Conservation (phyloP, 352 stramenopile species). For the Phytophthora cactorum region DNA sequence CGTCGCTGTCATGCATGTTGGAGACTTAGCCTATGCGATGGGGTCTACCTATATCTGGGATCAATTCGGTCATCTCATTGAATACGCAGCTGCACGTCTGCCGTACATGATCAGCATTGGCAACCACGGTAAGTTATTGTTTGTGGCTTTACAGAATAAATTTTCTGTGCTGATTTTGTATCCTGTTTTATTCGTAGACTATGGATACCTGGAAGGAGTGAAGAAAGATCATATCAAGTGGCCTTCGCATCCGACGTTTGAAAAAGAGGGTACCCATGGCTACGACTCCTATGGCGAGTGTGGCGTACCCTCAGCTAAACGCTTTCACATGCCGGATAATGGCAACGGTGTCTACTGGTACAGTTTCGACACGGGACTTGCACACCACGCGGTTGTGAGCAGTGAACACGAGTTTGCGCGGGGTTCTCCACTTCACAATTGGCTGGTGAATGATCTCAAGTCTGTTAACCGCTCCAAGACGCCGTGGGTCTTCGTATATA, state of each 20-base stretch:
- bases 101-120: slow-evolving; percentile 80
- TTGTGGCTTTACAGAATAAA: too few species aligned
- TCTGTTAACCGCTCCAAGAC: slow-evolving; percentile 55
- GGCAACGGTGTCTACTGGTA: slow-evolving; percentile 71
- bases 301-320: slow-evolving; percentile 71
- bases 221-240: slow-evolving; percentile 32
- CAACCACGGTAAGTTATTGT: slow-evolving; percentile 45
- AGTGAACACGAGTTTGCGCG: slow-evolving; percentile 61
- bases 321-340: slow-evolving; percentile 80
- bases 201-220: slow-evolving; percentile 50
- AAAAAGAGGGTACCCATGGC: slow-evolving; percentile 38
- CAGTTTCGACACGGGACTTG: slow-evolving; percentile 59
- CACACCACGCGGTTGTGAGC: slow-evolving; percentile 58
- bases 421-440: slow-evolving; percentile 52
- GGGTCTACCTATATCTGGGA: slow-evolving; percentile 85
- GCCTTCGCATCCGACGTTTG: slow-evolving; percentile 42
- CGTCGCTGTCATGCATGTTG: slow-evolving; percentile 79
- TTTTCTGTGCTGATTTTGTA: too few species aligned
- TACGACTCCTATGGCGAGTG: slow-evolving; percentile 85
- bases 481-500: slow-evolving; percentile 68
- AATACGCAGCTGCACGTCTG: slow-evolving; percentile 71
- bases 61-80: slow-evolving; percentile 82
- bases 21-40: slow-evolving; percentile 80
- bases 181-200: slow-evolving; percentile 30
- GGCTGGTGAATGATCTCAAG: slow-evolving; percentile 60